Percentiles rank a stretch among this genome's conserved stretches.
These are phyloP conservation scores for Xerocomellus dryophilus DNA, from an alignment of 768 basidiomycete species.

Conservation along the genomic window DNA sequence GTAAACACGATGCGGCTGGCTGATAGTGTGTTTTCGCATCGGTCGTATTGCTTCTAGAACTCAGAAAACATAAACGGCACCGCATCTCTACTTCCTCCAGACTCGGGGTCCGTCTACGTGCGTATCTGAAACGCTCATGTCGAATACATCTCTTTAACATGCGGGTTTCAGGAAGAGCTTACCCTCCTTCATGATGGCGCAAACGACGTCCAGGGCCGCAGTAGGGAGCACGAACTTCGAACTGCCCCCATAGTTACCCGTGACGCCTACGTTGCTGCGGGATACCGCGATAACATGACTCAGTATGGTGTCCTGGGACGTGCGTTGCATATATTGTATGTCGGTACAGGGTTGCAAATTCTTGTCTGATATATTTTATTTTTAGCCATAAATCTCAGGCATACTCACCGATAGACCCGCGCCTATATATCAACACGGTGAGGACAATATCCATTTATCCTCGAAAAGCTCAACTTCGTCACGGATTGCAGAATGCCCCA, in stretches of 20 bases:
- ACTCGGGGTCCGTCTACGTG: slow-evolving; percentile 22
- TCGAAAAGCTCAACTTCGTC: neutral
- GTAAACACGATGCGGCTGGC: neutral
- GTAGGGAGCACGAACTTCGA: slow-evolving; percentile 31
- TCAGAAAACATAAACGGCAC: slow-evolving; percentile 1
- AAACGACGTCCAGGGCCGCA: slow-evolving; percentile 20
- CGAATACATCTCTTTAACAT: neutral
- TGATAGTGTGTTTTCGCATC: neutral
- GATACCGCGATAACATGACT: slow-evolving; percentile 32
- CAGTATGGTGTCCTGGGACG: slow-evolving; percentile 68
- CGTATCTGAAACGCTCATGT: slow-evolving; percentile 4
- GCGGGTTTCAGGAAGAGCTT: slow-evolving; percentile 28
- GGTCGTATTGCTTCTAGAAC: slow-evolving; percentile 7
- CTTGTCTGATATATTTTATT: neutral
- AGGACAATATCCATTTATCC: slow-evolving; percentile 8
- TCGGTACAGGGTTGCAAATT: neutral
- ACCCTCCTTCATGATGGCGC: slow-evolving; percentile 29
- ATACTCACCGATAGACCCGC: slow-evolving; percentile 40
- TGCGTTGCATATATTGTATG: slow-evolving; percentile 45
- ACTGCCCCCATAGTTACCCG: slow-evolving; percentile 54
- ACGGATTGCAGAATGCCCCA: slow-evolving; percentile 54
- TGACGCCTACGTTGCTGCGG: slow-evolving; percentile 42
- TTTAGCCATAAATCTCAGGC: slow-evolving; percentile 31
- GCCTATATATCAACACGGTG: slow-evolving; percentile 70
- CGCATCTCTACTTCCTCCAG: neutral